phyloP scores from a whole-genome alignment of 148 eudicot genomes.

The Pharnaceum exiguum region DNA sequence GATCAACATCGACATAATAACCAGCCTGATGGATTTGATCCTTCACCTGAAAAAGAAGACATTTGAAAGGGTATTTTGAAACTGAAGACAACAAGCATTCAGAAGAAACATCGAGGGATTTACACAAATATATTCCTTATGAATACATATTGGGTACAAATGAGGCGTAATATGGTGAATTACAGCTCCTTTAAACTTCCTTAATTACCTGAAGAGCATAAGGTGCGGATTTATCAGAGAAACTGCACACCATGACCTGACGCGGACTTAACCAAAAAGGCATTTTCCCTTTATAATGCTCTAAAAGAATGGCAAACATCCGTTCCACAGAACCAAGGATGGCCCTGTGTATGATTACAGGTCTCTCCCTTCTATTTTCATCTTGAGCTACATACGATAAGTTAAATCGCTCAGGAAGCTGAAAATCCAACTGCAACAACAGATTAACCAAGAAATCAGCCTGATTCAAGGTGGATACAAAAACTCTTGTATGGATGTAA shows the following conservation, averaged over 20 bases:
- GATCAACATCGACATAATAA: constrained; percentile 74
- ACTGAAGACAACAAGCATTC: background rate
- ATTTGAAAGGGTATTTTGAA: background rate
- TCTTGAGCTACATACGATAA: constrained; percentile 92
- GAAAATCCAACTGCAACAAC: constrained; percentile 81
- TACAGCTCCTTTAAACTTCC: background rate
- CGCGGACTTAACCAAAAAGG: constrained; percentile 99
- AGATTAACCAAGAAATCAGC: constrained; percentile 1
- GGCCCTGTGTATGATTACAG: constrained; percentile 96
- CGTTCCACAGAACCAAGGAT: constrained; percentile 96
- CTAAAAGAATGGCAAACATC: constrained; percentile 96
- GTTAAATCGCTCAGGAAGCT: constrained; percentile 84
- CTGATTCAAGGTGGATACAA: background rate
- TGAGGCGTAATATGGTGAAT: background rate
- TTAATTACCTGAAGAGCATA: constrained; percentile 71
- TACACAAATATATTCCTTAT: background rate
- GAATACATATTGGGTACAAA: background rate
- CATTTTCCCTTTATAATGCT: constrained; percentile 98
- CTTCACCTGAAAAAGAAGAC: constrained; percentile 38
- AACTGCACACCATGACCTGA: constrained; percentile 86
- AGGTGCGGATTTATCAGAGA: constrained; percentile 74
- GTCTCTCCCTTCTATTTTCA: constrained; percentile 90
- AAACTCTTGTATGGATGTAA: background rate
- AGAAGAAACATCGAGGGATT: background rate
- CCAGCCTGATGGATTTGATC: constrained; percentile 73